Base-by-base conservation (phyloP, 306 rosid genomes). In the Castanospermum australe region DNA sequence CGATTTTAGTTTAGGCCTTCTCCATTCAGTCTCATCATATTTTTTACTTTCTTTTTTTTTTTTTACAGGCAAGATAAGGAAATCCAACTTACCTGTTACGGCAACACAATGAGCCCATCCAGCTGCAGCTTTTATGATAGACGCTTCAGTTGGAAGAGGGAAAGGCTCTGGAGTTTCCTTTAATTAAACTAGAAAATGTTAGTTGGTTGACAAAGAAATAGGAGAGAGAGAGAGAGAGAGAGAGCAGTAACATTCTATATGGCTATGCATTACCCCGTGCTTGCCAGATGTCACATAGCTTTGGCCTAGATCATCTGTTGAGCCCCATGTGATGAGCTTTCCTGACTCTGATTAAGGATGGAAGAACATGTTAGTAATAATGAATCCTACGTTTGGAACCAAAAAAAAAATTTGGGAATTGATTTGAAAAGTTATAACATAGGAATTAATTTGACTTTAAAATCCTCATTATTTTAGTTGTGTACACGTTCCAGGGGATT, bases 81-180 rank as follows among this genome's bases (percentile, higher is more conserved):
- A 80, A 79, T 77, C 66, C 73, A 13, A n/a, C 77, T 79, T 82
- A 92, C 97, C 96, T 83, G 93, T 89, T 63, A 85, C 85, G 22
- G 93, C 88, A 79, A 84, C 88, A 85, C 96, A 90, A 78, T 92
- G 97, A 44, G 97, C 97, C 97, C 97, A 92, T 74, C 97, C 96
- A 9, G 97, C 96, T 4, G 90, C 96, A 30, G 93, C 97, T 85
- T 73, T 85, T 20, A 86, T 79, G 10, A 92, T 59, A 47, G 86
- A 83, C 64, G 82, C 84, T 74, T 92, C 93, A 6, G 86, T 60
- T 71, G 97, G 92, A 80, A 90, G 93, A 68, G 93, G 96, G 67
- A 92, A 92, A 42, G 96, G 92, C 83, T 90, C 97, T 21, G 96
- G 97, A 62, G 55, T 92, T 86, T 92, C 96, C 97, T 92, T 69